phyloP scores from a whole-genome alignment of 192 early-diverging fungal genomes.

The Allomyces macrogynus region DNA sequence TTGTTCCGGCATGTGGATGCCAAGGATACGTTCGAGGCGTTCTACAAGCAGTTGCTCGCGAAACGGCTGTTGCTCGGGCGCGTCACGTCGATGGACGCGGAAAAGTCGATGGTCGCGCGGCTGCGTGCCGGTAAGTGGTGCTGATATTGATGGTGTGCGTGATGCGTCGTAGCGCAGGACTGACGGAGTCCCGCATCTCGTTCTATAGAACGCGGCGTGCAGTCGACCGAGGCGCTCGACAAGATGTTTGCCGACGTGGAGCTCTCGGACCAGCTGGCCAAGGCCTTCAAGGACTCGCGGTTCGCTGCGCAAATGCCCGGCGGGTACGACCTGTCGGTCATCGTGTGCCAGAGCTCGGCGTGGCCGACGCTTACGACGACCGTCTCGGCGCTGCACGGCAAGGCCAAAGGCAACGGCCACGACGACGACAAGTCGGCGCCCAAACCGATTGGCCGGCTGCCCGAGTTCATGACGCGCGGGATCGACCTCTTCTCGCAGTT shows the following conservation, averaged over 20 bases:
- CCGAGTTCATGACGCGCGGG: conserved; percentile 27
- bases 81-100: conserved; percentile 62
- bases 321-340: background rate
- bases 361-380: background rate
- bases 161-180: background rate
- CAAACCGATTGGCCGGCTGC: conserved; percentile 32
- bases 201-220: conserved; percentile 65
- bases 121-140: conserved; percentile 46
- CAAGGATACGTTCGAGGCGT: conserved; percentile 95
- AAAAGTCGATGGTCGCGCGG: conserved; percentile 62
- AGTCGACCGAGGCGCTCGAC: conserved; percentile 83
- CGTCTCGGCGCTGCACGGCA: conserved; percentile 6
- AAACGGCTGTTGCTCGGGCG: conserved; percentile 63
- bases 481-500: conserved; percentile 50
- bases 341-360: background rate
- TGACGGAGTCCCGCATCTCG: conserved; percentile 13
- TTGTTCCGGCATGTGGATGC: conserved; percentile 63
- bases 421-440: conserved; percentile 28
- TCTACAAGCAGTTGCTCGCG: conserved; percentile 84
- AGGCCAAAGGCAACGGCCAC: conserved; percentile 12
- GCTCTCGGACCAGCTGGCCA: conserved; percentile 47
- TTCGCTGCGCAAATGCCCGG: conserved; percentile 2
- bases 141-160: background rate
- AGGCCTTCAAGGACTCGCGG: conserved; percentile 24
- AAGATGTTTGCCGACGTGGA: conserved; percentile 92